Base-by-base conservation (phyloP, 306 rosid genomes). In the Vigna trinervia region DNA sequence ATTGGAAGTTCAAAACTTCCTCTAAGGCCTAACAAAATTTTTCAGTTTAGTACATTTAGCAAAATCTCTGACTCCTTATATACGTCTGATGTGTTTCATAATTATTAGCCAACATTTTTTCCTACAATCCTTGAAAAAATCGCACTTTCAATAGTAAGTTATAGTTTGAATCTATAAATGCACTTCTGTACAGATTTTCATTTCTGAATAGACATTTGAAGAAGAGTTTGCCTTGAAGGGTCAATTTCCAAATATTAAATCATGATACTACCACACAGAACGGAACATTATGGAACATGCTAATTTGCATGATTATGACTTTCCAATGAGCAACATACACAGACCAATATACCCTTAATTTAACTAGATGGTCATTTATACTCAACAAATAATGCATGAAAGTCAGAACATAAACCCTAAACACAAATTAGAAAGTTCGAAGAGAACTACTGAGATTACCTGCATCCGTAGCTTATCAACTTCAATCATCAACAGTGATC, bases 391-490 rank as follows among this genome's bases (percentile, higher is more conserved):
- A 56, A 80, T 41, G 12, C 9, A 41, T 41, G 46, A 41, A 39
- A 41, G 2, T 41, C 38, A 34, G 38, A 9, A 57, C 63, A 46
- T 65, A 22, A 80, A 74, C 14, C 6, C 57, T 54, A 47, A 73
- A 66, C 30, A n/a, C 50, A 72, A 65, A 52, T 60, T 19, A 41
- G 63, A 71, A n/a, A 41, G 57, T 60, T 30, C 73, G 76, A 73
- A 81, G 74, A 73, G 73, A 84, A 69, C 69, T 66, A 70, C 53
- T 77, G 69, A 67, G 81, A 84, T 67, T 92, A 96, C 99, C 98
- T 96, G 95, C 86, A 96, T 84, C 9, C 94, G 92, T 72, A 96
- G 92, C 87, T 88, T 93, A 78, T 96, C 99, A 80, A 91, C 91
- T 82, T 96, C 97, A 59, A 93, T 87, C 80, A 81, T 81, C 85